phyloP scores from a whole-genome alignment of 1,284 basidiomycete genomes.

The Cutaneotrichosporon cutaneum region DNA sequence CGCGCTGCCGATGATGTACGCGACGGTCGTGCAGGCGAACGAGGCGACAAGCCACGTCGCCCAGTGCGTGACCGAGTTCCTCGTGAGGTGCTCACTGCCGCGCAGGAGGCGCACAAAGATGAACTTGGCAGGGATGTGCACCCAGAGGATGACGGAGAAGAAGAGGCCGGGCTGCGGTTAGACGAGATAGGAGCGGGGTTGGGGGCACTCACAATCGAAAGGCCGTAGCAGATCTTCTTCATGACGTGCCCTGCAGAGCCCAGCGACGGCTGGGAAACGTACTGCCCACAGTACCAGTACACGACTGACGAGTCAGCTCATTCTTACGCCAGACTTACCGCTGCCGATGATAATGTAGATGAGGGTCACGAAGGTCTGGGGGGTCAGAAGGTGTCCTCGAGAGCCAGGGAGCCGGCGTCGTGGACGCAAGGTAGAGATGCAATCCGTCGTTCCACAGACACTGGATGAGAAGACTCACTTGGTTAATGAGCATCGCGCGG shows the following conservation, averaged over 20 bases:
- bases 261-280: conserved; percentile 48
- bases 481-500: conserved; percentile 34
- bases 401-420: too few species aligned
- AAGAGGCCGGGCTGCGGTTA: conserved; percentile 35
- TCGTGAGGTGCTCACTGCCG: conserved; percentile 36
- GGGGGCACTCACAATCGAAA: conserved; percentile 42
- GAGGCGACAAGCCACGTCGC: conserved; percentile 33
- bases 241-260: conserved; percentile 47
- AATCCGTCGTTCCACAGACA: too few species aligned
- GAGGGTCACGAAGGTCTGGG: conserved; percentile 41
- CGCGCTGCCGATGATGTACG: conserved; percentile 40
- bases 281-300: conserved; percentile 46
- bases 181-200: background rate
- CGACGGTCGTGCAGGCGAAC: conserved; percentile 26
- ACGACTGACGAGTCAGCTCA: conserved; percentile 8
- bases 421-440: too few species aligned
- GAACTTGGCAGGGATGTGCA: conserved; percentile 42
- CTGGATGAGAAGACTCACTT: too few species aligned
- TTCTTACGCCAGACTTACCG: background rate
- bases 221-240: conserved; percentile 51
- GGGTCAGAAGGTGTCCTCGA: too few species aligned
- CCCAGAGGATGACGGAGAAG: conserved; percentile 28
- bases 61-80: conserved; percentile 36
- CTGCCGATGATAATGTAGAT: conserved; percentile 40
- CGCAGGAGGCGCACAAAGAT: conserved; percentile 38